Conservation (phyloP, 805 yeast genomes). For the Metschnikowia drakensbergensis region DNA sequence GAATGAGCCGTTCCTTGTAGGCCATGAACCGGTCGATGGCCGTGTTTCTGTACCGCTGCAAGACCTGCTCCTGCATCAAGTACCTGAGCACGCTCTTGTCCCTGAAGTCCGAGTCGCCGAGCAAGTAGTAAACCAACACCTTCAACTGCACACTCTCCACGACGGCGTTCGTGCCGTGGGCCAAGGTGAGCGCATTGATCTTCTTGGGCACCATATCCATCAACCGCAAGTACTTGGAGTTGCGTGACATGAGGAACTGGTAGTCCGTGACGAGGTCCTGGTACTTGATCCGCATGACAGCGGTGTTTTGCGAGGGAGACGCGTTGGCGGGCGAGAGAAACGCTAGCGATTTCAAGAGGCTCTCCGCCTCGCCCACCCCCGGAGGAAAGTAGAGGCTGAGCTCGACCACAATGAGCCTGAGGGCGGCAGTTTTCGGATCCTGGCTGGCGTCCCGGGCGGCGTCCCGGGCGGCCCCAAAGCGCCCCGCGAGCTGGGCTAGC, state of each 20-base stretch:
- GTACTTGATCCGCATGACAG: conserved; percentile 24
- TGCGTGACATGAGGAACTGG: conserved; percentile 19
- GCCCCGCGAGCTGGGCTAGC: not conserved
- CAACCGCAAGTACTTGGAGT: conserved; percentile 14
- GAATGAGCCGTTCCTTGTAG: conserved; percentile 14
- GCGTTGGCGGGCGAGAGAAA: conserved; percentile 12
- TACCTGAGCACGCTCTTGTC: conserved; percentile 23
- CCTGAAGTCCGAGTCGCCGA: conserved; percentile 34
- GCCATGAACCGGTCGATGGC: conserved; percentile 12
- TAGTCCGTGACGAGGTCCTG: conserved; percentile 34
- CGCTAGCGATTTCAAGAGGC: conserved; percentile 9
- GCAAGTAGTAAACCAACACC: conserved; percentile 28
- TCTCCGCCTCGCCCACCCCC: no score
- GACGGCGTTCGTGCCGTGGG: conserved; percentile 3
- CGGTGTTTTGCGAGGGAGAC: conserved; percentile 3
- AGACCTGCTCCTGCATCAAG: conserved; percentile 10
- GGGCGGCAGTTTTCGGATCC: no score
- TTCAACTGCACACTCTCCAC: conserved; percentile 21
- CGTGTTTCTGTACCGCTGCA: not conserved
- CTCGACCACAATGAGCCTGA: conserved; percentile 6
- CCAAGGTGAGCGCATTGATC: conserved; percentile 14
- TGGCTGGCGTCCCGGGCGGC: no score
- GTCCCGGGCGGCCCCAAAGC: no score
- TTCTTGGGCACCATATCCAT: conserved; percentile 34
- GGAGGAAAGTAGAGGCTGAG: conserved; percentile 9